phyloP scores from a whole-genome alignment of 768 basidiomycete species.

The Chiua virens region DNA sequence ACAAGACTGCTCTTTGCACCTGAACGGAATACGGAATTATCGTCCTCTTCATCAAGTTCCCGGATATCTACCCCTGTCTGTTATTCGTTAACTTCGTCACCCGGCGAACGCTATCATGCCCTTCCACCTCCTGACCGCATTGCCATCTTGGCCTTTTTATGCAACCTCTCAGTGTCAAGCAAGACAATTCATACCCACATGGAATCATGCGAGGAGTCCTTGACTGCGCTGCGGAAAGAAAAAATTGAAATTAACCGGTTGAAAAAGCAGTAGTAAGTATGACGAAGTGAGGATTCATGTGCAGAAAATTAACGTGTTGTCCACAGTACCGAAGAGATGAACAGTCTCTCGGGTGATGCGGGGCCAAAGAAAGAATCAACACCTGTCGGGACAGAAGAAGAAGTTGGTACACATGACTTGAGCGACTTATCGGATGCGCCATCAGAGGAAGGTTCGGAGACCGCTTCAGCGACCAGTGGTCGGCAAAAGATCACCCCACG shows the following conservation, averaged over 20 bases:
- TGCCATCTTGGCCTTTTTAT: conserved; percentile 83
- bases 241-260: conserved; percentile 92
- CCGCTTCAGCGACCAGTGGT: conserved; percentile 43
- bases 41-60: conserved; percentile 46
- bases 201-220: conserved; percentile 84
- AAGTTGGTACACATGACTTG: conserved; percentile 59
- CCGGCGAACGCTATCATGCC: conserved; percentile 68
- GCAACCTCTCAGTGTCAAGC: conserved; percentile 86
- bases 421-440: conserved; percentile 73
- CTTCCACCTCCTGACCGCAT: conserved; percentile 81
- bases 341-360: conserved; percentile 53
- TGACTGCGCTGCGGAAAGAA: conserved; percentile 93
- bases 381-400: conserved; percentile 46
- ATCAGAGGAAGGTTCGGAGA: conserved; percentile 63
- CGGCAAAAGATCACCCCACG: conserved; percentile 46
- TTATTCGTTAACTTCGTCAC: conserved; percentile 46
- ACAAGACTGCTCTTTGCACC: conserved; percentile 74
- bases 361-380: conserved; percentile 48
- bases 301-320: conserved; percentile 13
- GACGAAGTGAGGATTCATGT: conserved; percentile 1
- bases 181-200: conserved; percentile 86
- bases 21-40: conserved; percentile 43
- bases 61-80: conserved; percentile 47
- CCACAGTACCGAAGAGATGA: conserved; percentile 72
- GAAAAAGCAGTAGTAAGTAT: conserved; percentile 82